Base-by-base conservation (phyloP, 1,284 basidiomycete species). In the Sanghuangporus sanghuang region DNA sequence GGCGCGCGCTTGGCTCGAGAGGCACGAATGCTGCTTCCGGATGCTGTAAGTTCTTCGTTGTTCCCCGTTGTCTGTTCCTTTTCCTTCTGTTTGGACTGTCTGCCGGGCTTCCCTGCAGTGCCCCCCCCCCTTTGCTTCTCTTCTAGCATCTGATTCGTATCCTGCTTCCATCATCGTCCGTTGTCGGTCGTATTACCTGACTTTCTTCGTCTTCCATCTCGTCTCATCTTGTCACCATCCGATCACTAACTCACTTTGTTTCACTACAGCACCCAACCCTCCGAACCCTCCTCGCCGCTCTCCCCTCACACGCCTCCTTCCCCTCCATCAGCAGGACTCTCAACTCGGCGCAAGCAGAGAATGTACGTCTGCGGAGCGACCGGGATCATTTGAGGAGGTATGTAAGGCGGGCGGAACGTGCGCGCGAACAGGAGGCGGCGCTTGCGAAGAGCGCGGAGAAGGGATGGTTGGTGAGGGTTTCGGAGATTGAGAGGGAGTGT, bases 401-500 rank as follows among this genome's bases (percentile, higher is more conserved):
- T 8, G 14, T 57, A 14, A 23, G 49, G 23, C 42, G 54, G 27
- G 46, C 58, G 9, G 54, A 61, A 27, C 59, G 59, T 3, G 57
- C 27, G 27, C 32, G 53, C 11, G 63, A 64, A 36, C 59, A 60
- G 40, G 63, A 64, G 21, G 27, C 32, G 38, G 23, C 40, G 11
- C n/a, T 64, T 32, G 35, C 50, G 11, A 23, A 42, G 16, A 44
- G 36, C 21, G 39, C 42, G 11, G 59, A 64, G n/a, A 52, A 61
- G 38, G 53, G 36, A 6, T 64, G 63, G 63, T 9, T 49, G 32
- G 38, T 52, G 18, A 36, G 52, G 36, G 46, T 64, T 11, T 12
- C 58, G 6, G 63, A 64, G 35, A 42, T 64, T 36, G 55, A 55
- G 36, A 39, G 57, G 16, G 63, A 64, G 11, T 61, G 48, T 32